A percentile compares a stretch with the other conserved stretches of the same genome.
Conservation (phyloP, 441 rosid genomes). For the Melastoma candidum region DNA sequence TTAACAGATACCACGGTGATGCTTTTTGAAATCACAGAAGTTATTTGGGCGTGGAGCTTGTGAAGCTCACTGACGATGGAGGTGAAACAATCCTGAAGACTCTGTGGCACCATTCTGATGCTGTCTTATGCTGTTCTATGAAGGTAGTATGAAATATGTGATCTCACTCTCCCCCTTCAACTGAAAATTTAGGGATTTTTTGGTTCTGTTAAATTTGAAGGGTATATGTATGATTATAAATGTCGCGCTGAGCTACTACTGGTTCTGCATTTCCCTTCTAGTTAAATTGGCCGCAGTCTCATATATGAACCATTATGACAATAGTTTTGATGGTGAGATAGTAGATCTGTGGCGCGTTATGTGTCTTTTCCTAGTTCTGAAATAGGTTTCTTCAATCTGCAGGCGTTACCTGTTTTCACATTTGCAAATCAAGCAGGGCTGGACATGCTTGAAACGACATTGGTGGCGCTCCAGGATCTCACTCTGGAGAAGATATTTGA, state of each 20-base stretch:
- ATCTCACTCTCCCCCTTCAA: background rate
- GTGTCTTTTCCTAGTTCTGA: background rate
- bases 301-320: too few species aligned
- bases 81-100: conserved; percentile 65
- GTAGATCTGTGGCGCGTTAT: conserved; percentile 5
- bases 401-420: conserved; percentile 70
- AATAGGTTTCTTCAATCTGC: background rate
- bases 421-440: conserved; percentile 96
- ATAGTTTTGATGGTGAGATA: too few species aligned
- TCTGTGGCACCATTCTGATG: conserved; percentile 95
- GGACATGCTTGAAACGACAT: conserved; percentile 93
- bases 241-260: too few species aligned
- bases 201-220: too few species aligned
- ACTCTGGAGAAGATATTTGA: conserved; percentile 91
- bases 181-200: too few species aligned
- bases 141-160: conserved; percentile 38
- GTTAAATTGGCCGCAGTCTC: too few species aligned
- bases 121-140: conserved; percentile 91
- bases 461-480: conserved; percentile 86
- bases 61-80: conserved; percentile 54
- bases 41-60: conserved; percentile 85
- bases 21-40: conserved; percentile 33
- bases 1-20: background rate
- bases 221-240: too few species aligned
- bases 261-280: too few species aligned